Conservation (phyloP, 2,329 filamentous ascomycete species). For the Magnaporthiopsis incrustans region DNA sequence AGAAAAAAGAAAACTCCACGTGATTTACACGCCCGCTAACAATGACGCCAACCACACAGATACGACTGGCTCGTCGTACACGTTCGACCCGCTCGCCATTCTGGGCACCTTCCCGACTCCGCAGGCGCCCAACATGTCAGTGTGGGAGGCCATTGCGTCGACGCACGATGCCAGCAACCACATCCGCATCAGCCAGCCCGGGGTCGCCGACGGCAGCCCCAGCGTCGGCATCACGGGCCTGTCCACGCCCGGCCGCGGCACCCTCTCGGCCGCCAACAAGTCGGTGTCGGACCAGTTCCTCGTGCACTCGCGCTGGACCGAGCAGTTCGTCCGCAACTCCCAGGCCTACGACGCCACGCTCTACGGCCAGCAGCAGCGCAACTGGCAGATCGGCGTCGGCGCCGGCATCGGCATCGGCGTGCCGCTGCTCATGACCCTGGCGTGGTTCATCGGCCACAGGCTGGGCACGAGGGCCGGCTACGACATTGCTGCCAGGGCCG, state of each 20-base stretch:
- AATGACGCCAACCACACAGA: constrained; percentile 3
- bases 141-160: constrained; percentile 1
- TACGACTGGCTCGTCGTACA: constrained; percentile 6
- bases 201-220: background rate
- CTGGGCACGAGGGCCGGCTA: constrained; percentile 6
- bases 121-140: constrained; percentile 1
- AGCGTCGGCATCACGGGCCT: background rate
- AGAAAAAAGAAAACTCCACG: background rate
- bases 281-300: constrained; percentile 7
- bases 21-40: background rate
- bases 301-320: constrained; percentile 7
- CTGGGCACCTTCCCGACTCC: constrained; percentile 4
- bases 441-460: constrained; percentile 7
- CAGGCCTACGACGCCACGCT: constrained; percentile 3
- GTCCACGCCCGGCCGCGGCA: background rate
- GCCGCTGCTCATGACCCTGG: constrained; percentile 4
- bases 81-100: constrained; percentile 4
- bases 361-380: constrained; percentile 9
- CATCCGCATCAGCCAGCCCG: constrained; percentile 8
- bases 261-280: no score
- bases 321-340: constrained; percentile 4
- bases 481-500: constrained; percentile 3
- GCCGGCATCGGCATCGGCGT: constrained; percentile 8
- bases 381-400: constrained; percentile 9
- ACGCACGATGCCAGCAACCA: constrained; percentile 8